Percentiles rank a stretch among this genome's conserved stretches.
phyloP scores from a whole-genome alignment of 176 grass and related monocot genomes.

The Oryza coarctata region DNA sequence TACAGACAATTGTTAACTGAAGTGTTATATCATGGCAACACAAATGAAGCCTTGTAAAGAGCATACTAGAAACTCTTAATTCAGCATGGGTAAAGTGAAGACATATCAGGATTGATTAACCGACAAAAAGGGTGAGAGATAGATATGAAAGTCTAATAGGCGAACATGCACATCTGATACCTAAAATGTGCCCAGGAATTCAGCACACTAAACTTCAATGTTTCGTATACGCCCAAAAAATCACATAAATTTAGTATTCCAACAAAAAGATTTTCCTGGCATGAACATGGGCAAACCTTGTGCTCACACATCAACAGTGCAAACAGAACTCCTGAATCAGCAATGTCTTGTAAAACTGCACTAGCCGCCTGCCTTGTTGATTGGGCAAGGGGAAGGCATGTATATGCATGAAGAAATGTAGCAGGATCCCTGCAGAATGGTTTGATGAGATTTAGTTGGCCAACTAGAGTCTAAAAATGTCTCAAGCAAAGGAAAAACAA shows the following conservation, averaged over 20 bases:
- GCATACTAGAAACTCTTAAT: not conserved
- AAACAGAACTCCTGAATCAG: slow-evolving; percentile 93
- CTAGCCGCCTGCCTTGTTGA: slow-evolving; percentile 84
- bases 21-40: not conserved
- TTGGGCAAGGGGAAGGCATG: slow-evolving; percentile 81
- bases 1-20: not conserved
- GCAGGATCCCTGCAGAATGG: slow-evolving; percentile 77
- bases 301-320: slow-evolving; percentile 92
- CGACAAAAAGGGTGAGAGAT: not conserved
- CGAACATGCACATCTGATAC: not conserved
- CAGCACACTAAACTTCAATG: not conserved
- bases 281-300: slow-evolving; percentile 62
- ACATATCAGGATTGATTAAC: not conserved
- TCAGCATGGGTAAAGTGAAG: slow-evolving; percentile 12
- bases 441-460: not conserved
- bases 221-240: not conserved
- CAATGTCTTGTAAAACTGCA: slow-evolving; percentile 88
- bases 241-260: not conserved
- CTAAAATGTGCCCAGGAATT: not conserved
- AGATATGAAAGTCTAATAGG: no score
- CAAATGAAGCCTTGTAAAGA: not conserved
- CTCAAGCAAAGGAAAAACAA: not conserved
- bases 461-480: not conserved
- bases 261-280: not conserved
- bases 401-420: slow-evolving; percentile 97